phyloP scores from a whole-genome alignment of 2,329 filamentous ascomycete species.

The Aspergillus fumigatus region DNA sequence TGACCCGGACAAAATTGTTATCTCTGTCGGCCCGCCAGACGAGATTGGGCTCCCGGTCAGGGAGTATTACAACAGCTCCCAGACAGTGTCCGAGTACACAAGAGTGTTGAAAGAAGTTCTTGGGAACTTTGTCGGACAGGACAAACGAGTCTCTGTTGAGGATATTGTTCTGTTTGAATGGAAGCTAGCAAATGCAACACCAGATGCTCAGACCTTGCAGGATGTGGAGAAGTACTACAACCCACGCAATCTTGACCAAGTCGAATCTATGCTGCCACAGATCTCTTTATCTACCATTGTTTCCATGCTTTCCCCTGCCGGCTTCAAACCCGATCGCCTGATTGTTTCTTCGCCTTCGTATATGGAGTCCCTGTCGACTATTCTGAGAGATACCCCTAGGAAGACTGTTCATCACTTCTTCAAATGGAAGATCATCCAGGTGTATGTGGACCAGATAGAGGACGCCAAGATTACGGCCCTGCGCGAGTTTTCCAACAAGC shows the following conservation, averaged over 20 bases:
- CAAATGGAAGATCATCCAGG: constrained; percentile 58
- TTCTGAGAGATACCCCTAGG: constrained; percentile 51
- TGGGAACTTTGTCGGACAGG: constrained; percentile 32
- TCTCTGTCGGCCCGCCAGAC: constrained; percentile 43
- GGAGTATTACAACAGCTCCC: constrained; percentile 55
- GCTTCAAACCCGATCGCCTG: constrained; percentile 49
- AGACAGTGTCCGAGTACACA: constrained; percentile 51
- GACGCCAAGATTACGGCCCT: constrained; percentile 58
- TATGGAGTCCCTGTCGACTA: constrained; percentile 53
- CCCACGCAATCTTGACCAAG: constrained; percentile 55
- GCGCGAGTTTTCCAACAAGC: constrained; percentile 55
- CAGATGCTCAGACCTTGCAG: constrained; percentile 54
- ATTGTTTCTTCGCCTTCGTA: constrained; percentile 60
- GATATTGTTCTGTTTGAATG: constrained; percentile 57
- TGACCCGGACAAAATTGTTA: constrained; percentile 51
- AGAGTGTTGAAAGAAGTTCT: constrained; percentile 40
- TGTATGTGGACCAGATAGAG: constrained; percentile 52
- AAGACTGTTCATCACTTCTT: constrained; percentile 60
- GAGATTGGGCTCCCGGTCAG: constrained; percentile 58
- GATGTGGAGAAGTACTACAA: constrained; percentile 67
- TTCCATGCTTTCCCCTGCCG: constrained; percentile 47
- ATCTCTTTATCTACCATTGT: constrained; percentile 53
- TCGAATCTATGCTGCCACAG: constrained; percentile 52
- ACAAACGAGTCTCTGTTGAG: constrained; percentile 26
- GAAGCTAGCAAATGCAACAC: constrained; percentile 55